A percentile compares a stretch with the other conserved stretches of the same genome.
Evolutionary conservation across 306 rosid species (phyloP).

Genomic region (Benincasa hispida): DNA sequence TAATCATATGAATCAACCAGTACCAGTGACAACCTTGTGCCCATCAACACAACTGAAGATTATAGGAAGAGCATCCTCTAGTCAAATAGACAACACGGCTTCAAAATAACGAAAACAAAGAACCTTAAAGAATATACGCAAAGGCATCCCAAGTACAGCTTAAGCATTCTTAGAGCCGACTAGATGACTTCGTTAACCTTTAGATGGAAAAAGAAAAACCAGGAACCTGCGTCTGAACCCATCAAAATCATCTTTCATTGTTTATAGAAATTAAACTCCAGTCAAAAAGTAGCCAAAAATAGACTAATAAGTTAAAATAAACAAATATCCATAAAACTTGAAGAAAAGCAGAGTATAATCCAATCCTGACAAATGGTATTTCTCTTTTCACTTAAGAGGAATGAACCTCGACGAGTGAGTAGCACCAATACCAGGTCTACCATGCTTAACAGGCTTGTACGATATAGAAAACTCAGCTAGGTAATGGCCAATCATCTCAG

Average conservation of each 20-base stretch:
- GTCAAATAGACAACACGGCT: neutral
- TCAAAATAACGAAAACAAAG: neutral
- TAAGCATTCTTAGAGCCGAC: neutral
- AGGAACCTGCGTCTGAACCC: neutral
- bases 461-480: slow-evolving; percentile 87
- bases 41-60: neutral
- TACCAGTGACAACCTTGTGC: neutral
- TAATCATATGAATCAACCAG: neutral
- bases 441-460: slow-evolving; percentile 95
- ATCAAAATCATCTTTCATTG: slow-evolving; percentile 2
- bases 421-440: slow-evolving; percentile 98
- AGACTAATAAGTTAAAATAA: neutral
- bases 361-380: neutral
- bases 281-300: neutral
- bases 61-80: neutral
- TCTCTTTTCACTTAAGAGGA: slow-evolving; percentile 66
- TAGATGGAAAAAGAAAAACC: neutral
- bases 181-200: neutral
- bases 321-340: neutral
- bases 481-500: slow-evolving; percentile 87
- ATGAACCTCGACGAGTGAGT: slow-evolving; percentile 97
- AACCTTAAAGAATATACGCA: neutral
- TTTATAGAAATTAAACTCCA: neutral
- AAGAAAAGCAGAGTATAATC: neutral
- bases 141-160: neutral